Evolutionary conservation across 2,329 filamentous ascomycete genomes (phyloP).

Genomic region (Aspergillus quadrilineatus): DNA sequence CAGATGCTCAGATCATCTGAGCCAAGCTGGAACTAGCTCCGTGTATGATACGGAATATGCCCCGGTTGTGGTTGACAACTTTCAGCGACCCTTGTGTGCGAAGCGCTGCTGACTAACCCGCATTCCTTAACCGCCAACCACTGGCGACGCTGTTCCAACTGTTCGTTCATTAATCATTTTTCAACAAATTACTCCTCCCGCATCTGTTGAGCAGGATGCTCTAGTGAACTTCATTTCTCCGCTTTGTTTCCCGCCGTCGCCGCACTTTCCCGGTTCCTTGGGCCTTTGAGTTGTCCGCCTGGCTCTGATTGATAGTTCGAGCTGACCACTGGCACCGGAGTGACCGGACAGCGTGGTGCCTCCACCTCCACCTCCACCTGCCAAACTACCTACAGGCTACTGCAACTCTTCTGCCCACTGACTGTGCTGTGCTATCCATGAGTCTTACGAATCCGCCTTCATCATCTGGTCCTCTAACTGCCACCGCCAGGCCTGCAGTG

Average conservation of each 20-base stretch:
- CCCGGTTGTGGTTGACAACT: background rate
- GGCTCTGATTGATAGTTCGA: constrained; percentile 13
- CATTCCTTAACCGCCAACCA: constrained; percentile 7
- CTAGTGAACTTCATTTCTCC: constrained; percentile 1
- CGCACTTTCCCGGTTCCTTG: background rate
- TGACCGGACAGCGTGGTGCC: background rate
- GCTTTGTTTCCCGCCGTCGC: no score
- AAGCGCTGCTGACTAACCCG: constrained; percentile 12
- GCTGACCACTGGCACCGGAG: constrained; percentile 5
- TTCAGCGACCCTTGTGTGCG: background rate
- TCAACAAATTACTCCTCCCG: constrained; percentile 4
- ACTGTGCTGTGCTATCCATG: constrained; percentile 27
- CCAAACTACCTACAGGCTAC: background rate
- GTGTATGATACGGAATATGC: no score
- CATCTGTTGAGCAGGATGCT: constrained; percentile 6
- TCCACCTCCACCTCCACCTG: constrained; percentile 16
- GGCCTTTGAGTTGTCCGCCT: constrained; percentile 7
- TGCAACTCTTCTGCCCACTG: background rate
- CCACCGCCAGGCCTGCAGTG: constrained; percentile 36
- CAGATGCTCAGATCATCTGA: no score
- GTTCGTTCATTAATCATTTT: constrained; percentile 10
- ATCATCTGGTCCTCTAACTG: constrained; percentile 40
- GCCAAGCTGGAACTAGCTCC: no score
- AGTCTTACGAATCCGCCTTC: constrained; percentile 45
- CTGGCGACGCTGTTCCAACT: background rate